These are phyloP conservation scores for Coniferiporia weirii DNA, from an alignment of 1,284 basidiomycete genomes.

Conservation along the genomic window DNA sequence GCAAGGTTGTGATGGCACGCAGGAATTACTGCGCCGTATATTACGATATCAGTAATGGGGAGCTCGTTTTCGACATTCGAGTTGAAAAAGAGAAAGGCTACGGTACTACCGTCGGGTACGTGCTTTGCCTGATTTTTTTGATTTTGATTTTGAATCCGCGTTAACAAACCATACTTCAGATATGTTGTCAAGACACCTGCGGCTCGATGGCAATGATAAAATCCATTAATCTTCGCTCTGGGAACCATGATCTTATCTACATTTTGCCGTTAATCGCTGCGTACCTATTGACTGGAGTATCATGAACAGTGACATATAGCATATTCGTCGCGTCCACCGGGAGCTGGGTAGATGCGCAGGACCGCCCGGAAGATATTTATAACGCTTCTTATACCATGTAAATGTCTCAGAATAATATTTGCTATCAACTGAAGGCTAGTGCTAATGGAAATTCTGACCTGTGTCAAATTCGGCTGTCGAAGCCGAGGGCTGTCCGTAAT, in stretches of 20 bases:
- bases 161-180: slow-evolving; percentile 8
- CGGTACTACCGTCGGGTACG: slow-evolving; percentile 71
- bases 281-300: not conserved
- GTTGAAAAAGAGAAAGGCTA: slow-evolving; percentile 81
- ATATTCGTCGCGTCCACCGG: not conserved
- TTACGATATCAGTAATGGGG: slow-evolving; percentile 50
- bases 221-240: not conserved
- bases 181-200: slow-evolving; percentile 25
- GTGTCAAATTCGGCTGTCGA: not conserved
- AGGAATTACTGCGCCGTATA: slow-evolving; percentile 88
- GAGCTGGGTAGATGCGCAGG: not conserved
- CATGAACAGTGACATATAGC: not conserved
- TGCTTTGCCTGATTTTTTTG: not conserved
- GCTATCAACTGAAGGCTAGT: not conserved
- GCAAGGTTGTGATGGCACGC: slow-evolving; percentile 79
- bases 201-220: slow-evolving; percentile 23
- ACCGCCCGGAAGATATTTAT: not conserved
- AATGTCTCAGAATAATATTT: not conserved
- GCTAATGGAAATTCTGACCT: not conserved
- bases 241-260: not conserved
- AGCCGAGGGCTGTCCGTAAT: not conserved
- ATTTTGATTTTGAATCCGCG: too few relatives aligned
- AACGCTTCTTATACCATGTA: not conserved
- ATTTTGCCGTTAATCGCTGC: not conserved
- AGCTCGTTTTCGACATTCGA: slow-evolving; percentile 81